Percentiles rank a stretch among this genome's conserved stretches.
Conservation (phyloP, 805 yeast genomes). For the Wickerhamiella brachini region DNA sequence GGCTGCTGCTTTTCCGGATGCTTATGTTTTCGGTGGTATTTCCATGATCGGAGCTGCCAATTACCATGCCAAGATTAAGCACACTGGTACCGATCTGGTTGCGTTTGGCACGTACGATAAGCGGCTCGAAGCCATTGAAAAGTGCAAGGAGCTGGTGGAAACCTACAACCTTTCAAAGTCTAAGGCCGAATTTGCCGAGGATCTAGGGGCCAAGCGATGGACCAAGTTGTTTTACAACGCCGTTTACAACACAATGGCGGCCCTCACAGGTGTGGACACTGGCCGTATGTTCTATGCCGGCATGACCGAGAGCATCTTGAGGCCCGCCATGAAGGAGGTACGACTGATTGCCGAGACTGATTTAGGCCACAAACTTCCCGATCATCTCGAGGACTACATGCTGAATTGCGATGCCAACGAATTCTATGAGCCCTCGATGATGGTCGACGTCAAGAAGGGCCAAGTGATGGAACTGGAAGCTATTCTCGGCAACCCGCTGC, state of each 20-base stretch:
- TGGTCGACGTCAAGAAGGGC: slow-evolving; percentile 50
- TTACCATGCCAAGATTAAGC: slow-evolving; percentile 35
- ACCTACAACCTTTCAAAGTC: slow-evolving; percentile 35
- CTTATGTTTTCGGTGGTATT: slow-evolving; percentile 46
- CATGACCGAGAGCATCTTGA: slow-evolving; percentile 27
- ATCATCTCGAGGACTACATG: slow-evolving; percentile 35
- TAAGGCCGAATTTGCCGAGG: slow-evolving; percentile 28
- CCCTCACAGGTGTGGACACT: slow-evolving; percentile 45
- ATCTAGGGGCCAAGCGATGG: slow-evolving; percentile 45
- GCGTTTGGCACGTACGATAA: slow-evolving; percentile 40
- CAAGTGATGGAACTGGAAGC: slow-evolving; percentile 61
- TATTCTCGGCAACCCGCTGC: slow-evolving; percentile 52
- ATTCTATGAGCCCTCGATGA: slow-evolving; percentile 59
- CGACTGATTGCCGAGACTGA: slow-evolving; percentile 54
- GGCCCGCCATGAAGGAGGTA: slow-evolving; percentile 59
- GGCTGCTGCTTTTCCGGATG: slow-evolving; percentile 36
- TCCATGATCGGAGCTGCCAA: slow-evolving; percentile 50
- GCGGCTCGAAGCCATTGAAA: slow-evolving; percentile 20
- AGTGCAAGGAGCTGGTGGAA: slow-evolving; percentile 32
- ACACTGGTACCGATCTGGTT: slow-evolving; percentile 38
- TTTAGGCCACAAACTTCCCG: slow-evolving; percentile 38
- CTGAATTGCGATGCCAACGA: slow-evolving; percentile 45
- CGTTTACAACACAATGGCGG: slow-evolving; percentile 46
- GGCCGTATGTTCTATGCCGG: slow-evolving; percentile 39
- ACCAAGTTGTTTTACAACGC: slow-evolving; percentile 58